Percentiles rank a stretch among this genome's conserved stretches.
Evolutionary conservation across 495 filamentous ascomycete species (phyloP).

Genomic region (Thozetella sp.): DNA sequence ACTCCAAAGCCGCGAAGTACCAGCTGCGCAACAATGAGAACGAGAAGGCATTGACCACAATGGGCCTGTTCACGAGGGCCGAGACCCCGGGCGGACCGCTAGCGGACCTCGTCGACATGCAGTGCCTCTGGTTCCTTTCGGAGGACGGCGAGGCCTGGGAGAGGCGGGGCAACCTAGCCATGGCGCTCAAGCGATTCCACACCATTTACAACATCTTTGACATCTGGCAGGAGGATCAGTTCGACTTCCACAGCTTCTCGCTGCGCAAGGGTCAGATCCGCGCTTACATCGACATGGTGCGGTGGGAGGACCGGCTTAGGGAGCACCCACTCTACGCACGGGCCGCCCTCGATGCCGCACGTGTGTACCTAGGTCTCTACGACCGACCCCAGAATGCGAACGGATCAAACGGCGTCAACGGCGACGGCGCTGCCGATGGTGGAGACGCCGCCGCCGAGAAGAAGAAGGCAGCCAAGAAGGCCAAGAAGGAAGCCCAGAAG

Average conservation of each 20-base stretch:
- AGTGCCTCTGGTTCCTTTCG: conserved; percentile 95
- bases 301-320: conserved; percentile 89
- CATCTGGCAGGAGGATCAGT: conserved; percentile 96
- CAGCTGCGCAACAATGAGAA: conserved; percentile 91
- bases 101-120: conserved; percentile 95
- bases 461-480: conserved; percentile 96
- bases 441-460: conserved; percentile 69
- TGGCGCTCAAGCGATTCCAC: conserved; percentile 90
- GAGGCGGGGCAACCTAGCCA: conserved; percentile 77
- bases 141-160: conserved; percentile 92
- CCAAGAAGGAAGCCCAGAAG: conserved; percentile 87
- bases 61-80: conserved; percentile 89
- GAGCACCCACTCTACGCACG: conserved; percentile 92
- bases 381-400: conserved; percentile 72
- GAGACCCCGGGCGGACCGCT: conserved; percentile 87
- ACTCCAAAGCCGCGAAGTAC: conserved; percentile 97
- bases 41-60: conserved; percentile 79
- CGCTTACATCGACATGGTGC: conserved; percentile 93
- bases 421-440: conserved; percentile 40
- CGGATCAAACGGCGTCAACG: conserved; percentile 48
- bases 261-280: conserved; percentile 92
- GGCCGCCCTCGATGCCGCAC: conserved; percentile 81
- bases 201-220: conserved; percentile 91
- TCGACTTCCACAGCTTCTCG: conserved; percentile 98
- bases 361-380: conserved; percentile 76